Conservation (phyloP, 306 rosid species). For the Lotus japonicus region DNA sequence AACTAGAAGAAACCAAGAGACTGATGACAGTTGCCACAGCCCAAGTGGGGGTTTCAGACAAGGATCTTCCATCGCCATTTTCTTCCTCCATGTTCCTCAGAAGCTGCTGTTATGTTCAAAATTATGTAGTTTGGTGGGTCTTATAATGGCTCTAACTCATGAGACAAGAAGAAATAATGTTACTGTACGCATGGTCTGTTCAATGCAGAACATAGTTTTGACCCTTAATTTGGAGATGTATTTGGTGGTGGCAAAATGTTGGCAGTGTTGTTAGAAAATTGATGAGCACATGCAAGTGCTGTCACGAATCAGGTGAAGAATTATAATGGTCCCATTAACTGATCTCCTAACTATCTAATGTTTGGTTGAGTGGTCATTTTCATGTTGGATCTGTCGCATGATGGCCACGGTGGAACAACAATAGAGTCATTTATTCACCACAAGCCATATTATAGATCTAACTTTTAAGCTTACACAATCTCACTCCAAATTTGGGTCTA, state of each 20-base stretch:
- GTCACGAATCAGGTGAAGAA: slow-evolving; percentile 15
- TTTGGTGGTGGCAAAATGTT: too few relatives aligned
- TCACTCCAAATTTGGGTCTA: too few relatives aligned
- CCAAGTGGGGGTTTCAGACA: slow-evolving; percentile 78
- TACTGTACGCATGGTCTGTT: background rate
- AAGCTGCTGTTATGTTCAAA: slow-evolving; percentile 8
- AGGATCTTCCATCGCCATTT: slow-evolving; percentile 52
- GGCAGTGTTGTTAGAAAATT: slow-evolving; percentile 15
- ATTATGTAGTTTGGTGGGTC: background rate
- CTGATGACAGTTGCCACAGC: slow-evolving; percentile 75
- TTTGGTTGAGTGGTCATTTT: slow-evolving; percentile 16
- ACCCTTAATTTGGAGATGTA: slow-evolving; percentile 22
- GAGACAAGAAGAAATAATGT: background rate
- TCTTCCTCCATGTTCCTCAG: slow-evolving; percentile 49
- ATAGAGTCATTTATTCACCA: background rate
- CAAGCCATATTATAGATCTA: background rate
- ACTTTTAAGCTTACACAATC: too few relatives aligned
- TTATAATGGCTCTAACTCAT: background rate
- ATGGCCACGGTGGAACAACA: background rate
- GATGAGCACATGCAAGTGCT: slow-evolving; percentile 36
- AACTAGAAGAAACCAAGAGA: slow-evolving; percentile 55
- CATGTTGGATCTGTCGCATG: slow-evolving; percentile 17
- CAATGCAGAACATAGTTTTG: slow-evolving; percentile 17
- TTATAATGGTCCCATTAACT: slow-evolving; percentile 36
- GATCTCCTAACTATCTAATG: slow-evolving; percentile 10